Percentiles rank a stretch among this genome's conserved stretches.
phyloP scores from a whole-genome alignment of 2,329 filamentous ascomycete genomes.

The Aspergillus viridinutans region DNA sequence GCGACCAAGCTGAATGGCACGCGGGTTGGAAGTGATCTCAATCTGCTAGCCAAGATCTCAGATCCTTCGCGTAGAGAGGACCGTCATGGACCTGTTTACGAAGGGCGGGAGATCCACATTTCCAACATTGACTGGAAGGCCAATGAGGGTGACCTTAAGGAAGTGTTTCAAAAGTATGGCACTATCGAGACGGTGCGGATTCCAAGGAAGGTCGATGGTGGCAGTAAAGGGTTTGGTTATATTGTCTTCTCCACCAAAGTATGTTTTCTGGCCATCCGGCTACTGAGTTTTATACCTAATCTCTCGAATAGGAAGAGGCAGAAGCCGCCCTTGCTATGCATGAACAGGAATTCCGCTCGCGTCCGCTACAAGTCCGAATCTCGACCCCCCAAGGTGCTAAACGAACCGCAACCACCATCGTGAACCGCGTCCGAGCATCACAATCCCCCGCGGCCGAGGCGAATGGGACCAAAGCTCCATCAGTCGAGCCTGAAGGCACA shows the following conservation, averaged over 20 bases:
- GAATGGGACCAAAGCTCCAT: constrained; percentile 22
- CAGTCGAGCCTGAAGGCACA: constrained; percentile 39
- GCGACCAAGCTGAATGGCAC: constrained; percentile 71
- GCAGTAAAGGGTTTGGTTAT: constrained; percentile 74
- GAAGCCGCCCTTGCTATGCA: constrained; percentile 65
- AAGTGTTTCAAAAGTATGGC: constrained; percentile 72
- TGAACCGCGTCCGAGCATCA: constrained; percentile 35
- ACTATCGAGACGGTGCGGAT: constrained; percentile 68
- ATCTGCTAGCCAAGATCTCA: constrained; percentile 75
- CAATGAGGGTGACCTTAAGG: constrained; percentile 64
- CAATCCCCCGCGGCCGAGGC: constrained; percentile 34
- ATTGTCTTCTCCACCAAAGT: constrained; percentile 68
- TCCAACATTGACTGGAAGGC: constrained; percentile 61
- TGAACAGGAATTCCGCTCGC: constrained; percentile 64
- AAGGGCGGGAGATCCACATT: constrained; percentile 81
- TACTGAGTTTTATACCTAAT: constrained; percentile 7
- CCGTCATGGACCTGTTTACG: constrained; percentile 74
- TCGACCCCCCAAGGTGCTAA: constrained; percentile 43
- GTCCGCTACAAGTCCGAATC: constrained; percentile 63
- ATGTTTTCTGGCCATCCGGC: constrained; percentile 6
- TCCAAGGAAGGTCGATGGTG: constrained; percentile 62
- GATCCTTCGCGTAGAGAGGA: constrained; percentile 74
- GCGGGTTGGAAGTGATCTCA: constrained; percentile 63
- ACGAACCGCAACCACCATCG: constrained; percentile 42
- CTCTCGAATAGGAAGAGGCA: constrained; percentile 52